These are phyloP conservation scores for Hypoxylon sp. DNA, from an alignment of 2,329 filamentous ascomycete species.

Conservation along the genomic window DNA sequence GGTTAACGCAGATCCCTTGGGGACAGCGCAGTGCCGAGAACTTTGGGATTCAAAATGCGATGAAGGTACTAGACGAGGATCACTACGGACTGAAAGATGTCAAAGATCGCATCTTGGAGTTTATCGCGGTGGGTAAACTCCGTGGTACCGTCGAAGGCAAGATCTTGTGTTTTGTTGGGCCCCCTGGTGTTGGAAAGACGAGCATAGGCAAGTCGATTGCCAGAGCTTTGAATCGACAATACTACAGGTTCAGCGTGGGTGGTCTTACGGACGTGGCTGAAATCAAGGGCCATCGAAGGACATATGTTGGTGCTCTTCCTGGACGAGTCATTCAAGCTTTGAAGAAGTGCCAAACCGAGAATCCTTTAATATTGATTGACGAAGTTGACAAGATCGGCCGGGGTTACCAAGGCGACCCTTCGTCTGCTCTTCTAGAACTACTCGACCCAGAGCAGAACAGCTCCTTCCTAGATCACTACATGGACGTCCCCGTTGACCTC, in stretches of 20 bases:
- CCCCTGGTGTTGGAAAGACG: slow-evolving; percentile 97
- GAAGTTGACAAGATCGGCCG: slow-evolving; percentile 98
- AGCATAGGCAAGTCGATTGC: slow-evolving; percentile 99
- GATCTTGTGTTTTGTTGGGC: slow-evolving; percentile 97
- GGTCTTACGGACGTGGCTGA: slow-evolving; percentile 97
- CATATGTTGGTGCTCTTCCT: slow-evolving; percentile 94
- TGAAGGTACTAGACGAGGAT: slow-evolving; percentile 92
- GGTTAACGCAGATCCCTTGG: slow-evolving; percentile 99
- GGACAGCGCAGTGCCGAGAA: slow-evolving; percentile 96
- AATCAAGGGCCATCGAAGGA: slow-evolving; percentile 97
- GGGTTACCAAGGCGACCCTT: slow-evolving; percentile 95
- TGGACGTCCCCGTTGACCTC: slow-evolving; percentile 97
- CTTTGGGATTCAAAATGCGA: slow-evolving; percentile 93
- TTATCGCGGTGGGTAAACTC: slow-evolving; percentile 97
- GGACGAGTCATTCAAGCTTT: slow-evolving; percentile 97
- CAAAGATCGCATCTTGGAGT: slow-evolving; percentile 97
- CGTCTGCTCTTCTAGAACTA: slow-evolving; percentile 91
- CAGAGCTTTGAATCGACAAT: slow-evolving; percentile 91
- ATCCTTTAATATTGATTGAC: slow-evolving; percentile 95
- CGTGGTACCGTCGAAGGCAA: slow-evolving; percentile 98
- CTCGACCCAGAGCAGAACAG: slow-evolving; percentile 97
- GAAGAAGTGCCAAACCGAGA: slow-evolving; percentile 99
- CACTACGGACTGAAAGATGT: slow-evolving; percentile 98
- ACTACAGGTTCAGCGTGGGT: slow-evolving; percentile 98
- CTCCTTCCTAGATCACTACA: slow-evolving; percentile 98